phyloP scores from a whole-genome alignment of 352 stramenopile species.

The Phytophthora foliorum region DNA sequence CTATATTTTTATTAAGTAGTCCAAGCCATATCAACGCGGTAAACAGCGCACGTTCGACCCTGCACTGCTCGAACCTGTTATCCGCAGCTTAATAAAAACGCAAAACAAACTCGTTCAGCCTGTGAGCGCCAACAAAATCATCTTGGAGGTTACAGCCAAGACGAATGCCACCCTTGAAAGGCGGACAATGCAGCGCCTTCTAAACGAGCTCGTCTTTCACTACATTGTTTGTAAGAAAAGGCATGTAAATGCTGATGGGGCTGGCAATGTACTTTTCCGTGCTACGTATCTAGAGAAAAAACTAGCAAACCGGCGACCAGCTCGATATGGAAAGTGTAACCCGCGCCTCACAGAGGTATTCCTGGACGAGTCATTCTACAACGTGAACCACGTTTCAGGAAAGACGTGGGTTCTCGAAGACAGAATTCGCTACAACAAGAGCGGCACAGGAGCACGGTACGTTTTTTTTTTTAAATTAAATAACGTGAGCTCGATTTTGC shows the following conservation, averaged over 20 bases:
- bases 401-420: constrained; percentile 7
- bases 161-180: background rate
- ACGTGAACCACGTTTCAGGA: constrained; percentile 1
- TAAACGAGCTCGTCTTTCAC: background rate
- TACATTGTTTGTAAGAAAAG: background rate
- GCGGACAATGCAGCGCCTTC: constrained; percentile 4
- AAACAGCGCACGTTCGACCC: background rate
- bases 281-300: background rate
- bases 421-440: constrained; percentile 9
- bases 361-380: background rate
- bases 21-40: background rate
- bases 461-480: constrained; percentile 1
- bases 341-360: background rate
- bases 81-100: background rate
- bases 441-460: constrained; percentile 8
- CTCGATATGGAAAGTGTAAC: background rate
- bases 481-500: background rate
- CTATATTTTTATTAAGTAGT: background rate
- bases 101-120: constrained; percentile 1
- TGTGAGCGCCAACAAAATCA: background rate
- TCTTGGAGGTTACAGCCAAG: background rate
- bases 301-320: background rate
- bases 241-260: background rate
- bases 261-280: background rate
- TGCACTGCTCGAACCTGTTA: background rate